Evolutionary conservation across 306 rosid genomes (phyloP), one percentile per base, ranked within the genome.

Genomic region (Glycine soja): DNA sequence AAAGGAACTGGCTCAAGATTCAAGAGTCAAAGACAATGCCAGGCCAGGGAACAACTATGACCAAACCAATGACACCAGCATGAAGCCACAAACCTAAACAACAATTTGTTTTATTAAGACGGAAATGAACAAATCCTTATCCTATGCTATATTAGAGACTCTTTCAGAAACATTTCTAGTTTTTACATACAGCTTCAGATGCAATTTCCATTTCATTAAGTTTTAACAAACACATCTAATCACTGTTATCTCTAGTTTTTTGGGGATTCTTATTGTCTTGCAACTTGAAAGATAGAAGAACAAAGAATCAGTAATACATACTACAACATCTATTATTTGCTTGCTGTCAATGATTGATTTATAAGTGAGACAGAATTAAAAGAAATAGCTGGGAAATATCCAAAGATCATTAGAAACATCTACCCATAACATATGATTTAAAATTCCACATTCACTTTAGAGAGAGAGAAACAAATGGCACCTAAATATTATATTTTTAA

Each of bases 41-140:
- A 80, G 70, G 79, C 85, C 76, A 70, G 38, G 24, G 7, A 40
- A 75, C 61, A 80, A 75, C 76, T 70, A 80, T 9, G 75, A 58
- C 85, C 82, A 75, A 70, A 70, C 79, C 85, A 75, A 53, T 62
- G 75, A 76, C 70, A 71, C 53, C 59, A 53, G 40, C 82, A 53
- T 52, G 58, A 71, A 64, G 78, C 78, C 83, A 80, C 81, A 80
- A 66, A 84, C 81, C 86, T 82, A 82, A 76, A 80, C 76, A 68
- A 59, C 67, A 76, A 15, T 61, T 65, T 76, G 48, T 58, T 58
- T 40, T 24, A 80, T 72, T 50, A 80, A 77, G 66, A 68, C 71
- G 70, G 19, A 72, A 48, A 50, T 16, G 61, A 57, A 66, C 14
- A 53, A 77, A 50, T 36, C 81, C 75, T 75, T 62, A 50, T 36